Conservation (phyloP, 371 early-diverging fungal species). For the Nematocida parisii region DNA sequence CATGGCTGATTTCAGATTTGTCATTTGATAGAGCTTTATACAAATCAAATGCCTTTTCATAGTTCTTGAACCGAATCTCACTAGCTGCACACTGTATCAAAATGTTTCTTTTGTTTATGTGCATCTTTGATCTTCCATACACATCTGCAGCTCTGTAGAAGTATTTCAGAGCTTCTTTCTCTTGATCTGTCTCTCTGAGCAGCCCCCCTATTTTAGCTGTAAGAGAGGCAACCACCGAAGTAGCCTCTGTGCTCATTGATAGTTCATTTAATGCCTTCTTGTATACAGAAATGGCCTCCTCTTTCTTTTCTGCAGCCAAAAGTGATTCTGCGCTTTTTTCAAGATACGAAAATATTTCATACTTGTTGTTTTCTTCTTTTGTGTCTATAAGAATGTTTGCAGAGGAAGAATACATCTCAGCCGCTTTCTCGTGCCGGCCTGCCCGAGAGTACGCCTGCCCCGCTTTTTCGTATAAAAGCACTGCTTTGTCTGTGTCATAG, state of each 20-base stretch:
- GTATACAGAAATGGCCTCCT: slow-evolving; percentile 11
- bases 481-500: slow-evolving; percentile 33
- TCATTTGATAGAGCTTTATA: slow-evolving; percentile 37
- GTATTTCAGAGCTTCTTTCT: slow-evolving; percentile 42
- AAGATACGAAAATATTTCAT: slow-evolving; percentile 27
- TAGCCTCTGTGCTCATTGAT: slow-evolving; percentile 13
- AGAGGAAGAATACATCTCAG: slow-evolving; percentile 38
- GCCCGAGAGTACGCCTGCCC: slow-evolving; percentile 25
- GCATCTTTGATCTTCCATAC: slow-evolving; percentile 45
- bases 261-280: slow-evolving; percentile 12
- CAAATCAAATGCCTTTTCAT: slow-evolving; percentile 47
- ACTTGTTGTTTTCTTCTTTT: slow-evolving; percentile 28
- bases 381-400: slow-evolving; percentile 42
- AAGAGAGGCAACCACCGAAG: slow-evolving; percentile 31
- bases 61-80: slow-evolving; percentile 48
- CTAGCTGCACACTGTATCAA: slow-evolving; percentile 41
- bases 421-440: slow-evolving; percentile 34
- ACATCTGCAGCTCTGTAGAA: slow-evolving; percentile 46
- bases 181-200: slow-evolving; percentile 24
- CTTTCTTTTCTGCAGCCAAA: slow-evolving; percentile 40
- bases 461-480: slow-evolving; percentile 33
- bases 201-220: slow-evolving; percentile 31
- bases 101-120: slow-evolving; percentile 47
- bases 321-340: slow-evolving; percentile 54
- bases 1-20: slow-evolving; percentile 22